phyloP scores from a whole-genome alignment of 176 grass and related monocot species.

The Aegilops longissima region DNA sequence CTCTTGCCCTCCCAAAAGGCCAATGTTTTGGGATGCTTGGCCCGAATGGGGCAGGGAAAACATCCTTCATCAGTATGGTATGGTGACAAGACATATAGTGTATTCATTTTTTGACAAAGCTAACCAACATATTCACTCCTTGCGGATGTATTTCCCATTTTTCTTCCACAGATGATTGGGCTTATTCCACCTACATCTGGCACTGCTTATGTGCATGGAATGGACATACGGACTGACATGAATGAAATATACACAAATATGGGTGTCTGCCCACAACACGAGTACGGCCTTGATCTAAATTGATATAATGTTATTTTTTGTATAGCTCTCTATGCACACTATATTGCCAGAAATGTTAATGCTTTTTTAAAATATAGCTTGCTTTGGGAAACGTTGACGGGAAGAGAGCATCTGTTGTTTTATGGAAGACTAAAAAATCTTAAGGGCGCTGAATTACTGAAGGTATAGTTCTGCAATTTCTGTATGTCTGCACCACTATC shows the following conservation, averaged over 20 bases:
- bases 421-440: conserved; percentile 96
- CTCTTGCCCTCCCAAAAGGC: conserved; percentile 87
- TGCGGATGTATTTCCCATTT: background rate
- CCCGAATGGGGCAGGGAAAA: conserved; percentile 93
- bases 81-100: background rate
- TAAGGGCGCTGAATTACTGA: conserved; percentile 53
- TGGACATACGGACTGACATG: conserved; percentile 79
- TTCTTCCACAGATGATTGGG: conserved; percentile 73
- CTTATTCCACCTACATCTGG: conserved; percentile 78
- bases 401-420: conserved; percentile 84
- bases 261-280: conserved; percentile 96
- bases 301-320: background rate
- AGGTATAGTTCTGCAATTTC: conserved; percentile 40
- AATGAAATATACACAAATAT: conserved; percentile 81
- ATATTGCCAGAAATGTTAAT: background rate
- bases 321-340: background rate
- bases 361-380: conserved; percentile 54
- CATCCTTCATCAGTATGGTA: conserved; percentile 99
- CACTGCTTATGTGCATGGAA: conserved; percentile 74
- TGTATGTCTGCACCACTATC: background rate
- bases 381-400: conserved; percentile 96
- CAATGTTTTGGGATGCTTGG: conserved; percentile 99
- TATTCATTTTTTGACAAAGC: background rate
- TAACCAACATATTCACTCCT: background rate
- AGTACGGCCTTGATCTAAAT: conserved; percentile 45